Evolutionary conservation across 257 asterid species (phyloP), one percentile per base, ranked within the genome.

Genomic region (Rauvolfia tetraphylla): DNA sequence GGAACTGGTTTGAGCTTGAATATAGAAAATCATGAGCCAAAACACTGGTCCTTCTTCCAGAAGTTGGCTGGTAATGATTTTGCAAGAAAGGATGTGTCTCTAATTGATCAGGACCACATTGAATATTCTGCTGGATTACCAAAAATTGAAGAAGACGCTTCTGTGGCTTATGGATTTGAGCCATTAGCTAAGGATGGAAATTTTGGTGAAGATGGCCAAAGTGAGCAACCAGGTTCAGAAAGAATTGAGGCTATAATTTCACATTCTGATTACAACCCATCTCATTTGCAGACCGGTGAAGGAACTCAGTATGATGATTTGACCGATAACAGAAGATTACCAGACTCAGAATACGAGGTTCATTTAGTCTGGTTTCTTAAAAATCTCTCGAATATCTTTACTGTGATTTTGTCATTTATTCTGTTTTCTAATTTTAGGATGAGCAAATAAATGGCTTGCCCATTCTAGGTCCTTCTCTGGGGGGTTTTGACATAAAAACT

Each of bases 21-120:
- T 84, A 79, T 90, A 63, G 93, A 90, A 81, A 94, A 92, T 81
- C 95, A 89, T 73, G 98, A 94, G 15, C 98, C 98, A 36, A 82
- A 92, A 80, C 92, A 82, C 81, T 94, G 98, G 98, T 94, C 98
- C 73, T 94, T 88, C 89, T 94, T 94, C 85, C 92, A 90, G 85
- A 89, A 91, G 79, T 84, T 92, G 87, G 97, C 95, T 39, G 96
- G 97, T 76, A 92, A 90, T 85, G 95, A 84, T 78, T 92, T 94
- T 86, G 67, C 89, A 39, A 86, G 89, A 83, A 94, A 87, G 74
- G 96, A 92, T 80, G 87, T 91, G 78, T 93, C 96, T 79, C 92
- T 93, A 81, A 93, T 94, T 46, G 98, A 92, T 82, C 97, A 94
- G 85, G 97, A 94, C 81, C 96, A 92, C 72, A 83, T 88, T 65